These are phyloP conservation scores for Sphaerobolus stellatus DNA, from an alignment of 1,284 basidiomycete genomes.

Conservation along the genomic window DNA sequence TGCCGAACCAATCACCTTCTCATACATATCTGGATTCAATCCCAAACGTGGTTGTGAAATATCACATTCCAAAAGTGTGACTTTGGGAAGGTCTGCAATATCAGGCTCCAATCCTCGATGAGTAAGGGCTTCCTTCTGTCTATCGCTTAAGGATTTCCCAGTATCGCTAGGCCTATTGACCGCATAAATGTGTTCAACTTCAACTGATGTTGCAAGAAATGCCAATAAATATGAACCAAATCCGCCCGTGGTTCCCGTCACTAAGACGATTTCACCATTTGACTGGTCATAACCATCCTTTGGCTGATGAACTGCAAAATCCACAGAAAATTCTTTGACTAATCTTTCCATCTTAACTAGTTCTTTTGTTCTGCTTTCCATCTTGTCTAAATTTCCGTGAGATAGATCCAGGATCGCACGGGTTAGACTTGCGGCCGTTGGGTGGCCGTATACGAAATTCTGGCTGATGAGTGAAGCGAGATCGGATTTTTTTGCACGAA, in stretches of 20 bases:
- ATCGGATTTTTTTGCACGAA: slow-evolving; percentile 7
- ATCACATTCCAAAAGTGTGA: slow-evolving; percentile 37
- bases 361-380: background rate
- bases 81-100: slow-evolving; percentile 28
- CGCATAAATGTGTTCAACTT: slow-evolving; percentile 11
- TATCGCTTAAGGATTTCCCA: slow-evolving; percentile 28
- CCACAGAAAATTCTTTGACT: background rate
- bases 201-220: slow-evolving; percentile 24
- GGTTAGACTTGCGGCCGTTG: background rate
- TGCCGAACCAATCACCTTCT: slow-evolving; percentile 23
- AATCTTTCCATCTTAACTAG: background rate
- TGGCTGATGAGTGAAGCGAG: background rate
- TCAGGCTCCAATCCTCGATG: slow-evolving; percentile 29
- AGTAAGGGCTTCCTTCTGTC: slow-evolving; percentile 32
- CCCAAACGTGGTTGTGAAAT: slow-evolving; percentile 29
- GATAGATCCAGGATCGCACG: no score
- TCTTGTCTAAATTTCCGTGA: no score
- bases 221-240: slow-evolving; percentile 16
- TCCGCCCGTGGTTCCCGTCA: slow-evolving; percentile 3
- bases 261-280: background rate
- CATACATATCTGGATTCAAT: slow-evolving; percentile 23
- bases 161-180: slow-evolving; percentile 18
- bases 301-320: background rate
- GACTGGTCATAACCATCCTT: no score
- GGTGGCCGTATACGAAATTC: slow-evolving; percentile 7